A percentile compares a stretch with the other conserved stretches of the same genome.
Evolutionary conservation across 2,329 filamentous ascomycete species (phyloP).

Genomic region (Oidium heveae): DNA sequence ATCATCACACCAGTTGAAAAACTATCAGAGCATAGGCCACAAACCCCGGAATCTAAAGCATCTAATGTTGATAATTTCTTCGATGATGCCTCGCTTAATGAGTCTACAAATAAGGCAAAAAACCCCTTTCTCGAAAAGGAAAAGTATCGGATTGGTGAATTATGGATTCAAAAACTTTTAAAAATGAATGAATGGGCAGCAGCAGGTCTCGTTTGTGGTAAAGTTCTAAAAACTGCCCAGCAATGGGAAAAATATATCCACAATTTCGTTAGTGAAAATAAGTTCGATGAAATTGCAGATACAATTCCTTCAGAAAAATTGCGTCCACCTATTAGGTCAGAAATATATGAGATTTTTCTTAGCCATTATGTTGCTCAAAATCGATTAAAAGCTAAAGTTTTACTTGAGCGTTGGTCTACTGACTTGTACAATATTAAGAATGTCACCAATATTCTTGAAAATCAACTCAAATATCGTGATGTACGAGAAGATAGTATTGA

Average conservation of each 20-base stretch:
- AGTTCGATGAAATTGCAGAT: conserved; percentile 71
- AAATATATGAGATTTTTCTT: conserved; percentile 72
- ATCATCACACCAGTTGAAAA: conserved; percentile 24
- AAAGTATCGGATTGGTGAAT: conserved; percentile 71
- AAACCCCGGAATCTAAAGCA: conserved; percentile 16
- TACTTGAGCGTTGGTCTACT: conserved; percentile 63
- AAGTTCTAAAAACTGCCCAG: conserved; percentile 53
- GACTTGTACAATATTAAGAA: conserved; percentile 61
- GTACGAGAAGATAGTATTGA: conserved; percentile 54
- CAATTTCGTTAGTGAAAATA: conserved; percentile 65
- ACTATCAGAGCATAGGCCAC: conserved; percentile 16
- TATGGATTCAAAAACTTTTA: conserved; percentile 77
- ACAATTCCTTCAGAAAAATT: conserved; percentile 59
- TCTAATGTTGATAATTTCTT: conserved; percentile 29
- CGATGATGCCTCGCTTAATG: conserved; percentile 36
- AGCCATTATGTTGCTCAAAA: conserved; percentile 69
- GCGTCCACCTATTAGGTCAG: conserved; percentile 50
- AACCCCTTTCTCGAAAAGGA: conserved; percentile 56
- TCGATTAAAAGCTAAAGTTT: conserved; percentile 45
- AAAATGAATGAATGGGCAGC: conserved; percentile 46
- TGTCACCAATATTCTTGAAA: conserved; percentile 55
- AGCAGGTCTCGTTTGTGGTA: conserved; percentile 60
- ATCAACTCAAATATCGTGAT: conserved; percentile 53
- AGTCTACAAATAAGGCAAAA: conserved; percentile 29
- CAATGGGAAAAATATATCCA: conserved; percentile 94